Conservation (phyloP, 1,139 yeast genomes). For the Lizanozyma gosingica region DNA sequence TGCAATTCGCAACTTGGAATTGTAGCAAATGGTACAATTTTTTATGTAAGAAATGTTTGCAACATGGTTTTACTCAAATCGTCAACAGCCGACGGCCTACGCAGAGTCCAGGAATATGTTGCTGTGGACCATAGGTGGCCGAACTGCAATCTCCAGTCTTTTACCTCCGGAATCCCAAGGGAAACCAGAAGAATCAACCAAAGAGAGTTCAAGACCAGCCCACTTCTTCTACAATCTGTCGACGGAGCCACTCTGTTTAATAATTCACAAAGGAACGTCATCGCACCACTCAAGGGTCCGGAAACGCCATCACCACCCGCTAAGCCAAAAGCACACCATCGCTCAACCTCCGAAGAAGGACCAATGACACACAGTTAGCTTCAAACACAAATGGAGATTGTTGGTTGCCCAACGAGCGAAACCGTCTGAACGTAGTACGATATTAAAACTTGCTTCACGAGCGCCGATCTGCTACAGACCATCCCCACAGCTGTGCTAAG, state of each 20-base stretch:
- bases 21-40: no score
- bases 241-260: conserved; percentile 82
- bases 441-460: conserved; percentile 48
- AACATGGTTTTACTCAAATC: conserved; percentile 92
- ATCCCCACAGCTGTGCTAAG: conserved; percentile 22
- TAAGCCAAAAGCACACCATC: conserved; percentile 18
- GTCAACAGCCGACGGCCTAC: conserved; percentile 72
- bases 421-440: conserved; percentile 6
- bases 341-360: conserved; percentile 54
- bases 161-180: conserved; percentile 4
- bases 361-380: conserved; percentile 23
- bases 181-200: conserved; percentile 8
- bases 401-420: background rate
- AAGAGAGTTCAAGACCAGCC: conserved; percentile 61
- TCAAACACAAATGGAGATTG: conserved; percentile 17
- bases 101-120: conserved; percentile 92
- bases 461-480: conserved; percentile 60
- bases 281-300: conserved; percentile 4
- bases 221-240: conserved; percentile 67
- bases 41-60: conserved; percentile 44
- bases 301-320: conserved; percentile 1
- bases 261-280: conserved; percentile 18
- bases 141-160: conserved; percentile 42
- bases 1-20: no score
- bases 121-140: conserved; percentile 43